A percentile compares a stretch with the other conserved stretches of the same genome.
Evolutionary conservation across 1,284 basidiomycete species (phyloP).

Genomic region (Gastroboletus turbinatus): DNA sequence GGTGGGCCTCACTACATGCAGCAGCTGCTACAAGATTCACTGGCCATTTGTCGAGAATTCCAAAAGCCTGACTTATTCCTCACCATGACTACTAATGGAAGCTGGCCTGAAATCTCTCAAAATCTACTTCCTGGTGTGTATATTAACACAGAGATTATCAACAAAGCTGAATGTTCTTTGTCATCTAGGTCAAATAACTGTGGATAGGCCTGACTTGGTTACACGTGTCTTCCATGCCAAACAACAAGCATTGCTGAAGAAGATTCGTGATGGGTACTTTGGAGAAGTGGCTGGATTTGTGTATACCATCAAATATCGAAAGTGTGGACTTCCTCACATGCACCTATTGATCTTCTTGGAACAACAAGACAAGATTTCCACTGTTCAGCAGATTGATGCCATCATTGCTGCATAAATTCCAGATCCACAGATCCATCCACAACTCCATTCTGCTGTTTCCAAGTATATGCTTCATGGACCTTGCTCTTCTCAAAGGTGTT

Average conservation of each 20-base stretch:
- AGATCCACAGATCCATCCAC: neutral
- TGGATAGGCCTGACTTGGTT: conserved; percentile 48
- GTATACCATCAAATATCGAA: conserved; percentile 16
- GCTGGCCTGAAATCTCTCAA: neutral
- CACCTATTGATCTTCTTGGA: conserved; percentile 32
- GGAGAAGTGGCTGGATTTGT: conserved; percentile 2
- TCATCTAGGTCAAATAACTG: conserved; percentile 30
- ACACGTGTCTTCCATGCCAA: conserved; percentile 46
- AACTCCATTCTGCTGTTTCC: neutral
- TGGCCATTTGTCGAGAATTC: neutral
- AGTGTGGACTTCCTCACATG: conserved; percentile 16
- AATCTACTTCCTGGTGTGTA: neutral
- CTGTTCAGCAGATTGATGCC: neutral
- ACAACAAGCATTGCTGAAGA: conserved; percentile 37
- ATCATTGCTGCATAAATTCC: conserved; percentile 4
- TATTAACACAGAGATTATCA: neutral
- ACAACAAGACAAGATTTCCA: neutral
- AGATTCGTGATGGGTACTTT: conserved; percentile 12
- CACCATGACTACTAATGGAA: neutral
- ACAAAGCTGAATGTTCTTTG: neutral
- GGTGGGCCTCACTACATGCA: conserved; percentile 1
- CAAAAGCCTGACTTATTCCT: neutral
- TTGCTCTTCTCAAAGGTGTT: neutral
- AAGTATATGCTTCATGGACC: conserved; percentile 12
- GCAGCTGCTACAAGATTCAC: neutral